Evolutionary conservation across 345 rosid species (phyloP), one percentile per base, ranked within the genome.

Genomic region (Salix udensis): DNA sequence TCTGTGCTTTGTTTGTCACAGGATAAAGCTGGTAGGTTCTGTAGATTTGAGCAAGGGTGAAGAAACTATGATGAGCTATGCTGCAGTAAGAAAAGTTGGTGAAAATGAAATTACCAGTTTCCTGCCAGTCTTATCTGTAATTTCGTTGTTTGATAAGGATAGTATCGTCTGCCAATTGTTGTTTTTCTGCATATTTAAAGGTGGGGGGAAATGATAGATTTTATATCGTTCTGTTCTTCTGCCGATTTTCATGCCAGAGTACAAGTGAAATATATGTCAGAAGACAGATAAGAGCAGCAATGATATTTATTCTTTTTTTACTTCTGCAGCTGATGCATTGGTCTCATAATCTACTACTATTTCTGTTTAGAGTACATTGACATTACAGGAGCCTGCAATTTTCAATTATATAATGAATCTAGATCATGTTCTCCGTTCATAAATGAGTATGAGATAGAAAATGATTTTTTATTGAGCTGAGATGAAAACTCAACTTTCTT

Each of bases 21-120:
- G 97, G 98, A 95, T 86, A 92, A 95, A 95, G 94, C 91, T 77
- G 98, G 97, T 93, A 91, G 91, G 97, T 89, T 77, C 61, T 64
- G 48, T 78, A 75, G 68, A 81, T 79, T 79, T 80, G 78, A 67
- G 18, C 74, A 67, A 84, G 73, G 85, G 44, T 75, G 84, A 80
- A 80, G 86, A 68, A 69, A 78, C 81, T 79, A 72, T 70, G 31
- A 75, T 78, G 82, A 76, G 50, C 70, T 55, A 42, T 77, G 37
- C 60, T 71, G 73, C 78, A 48, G 76, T 76, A 66, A 65, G 79
- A 77, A 74, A 78, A 76, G 50, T 67, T 73, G 78, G 84, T 79
- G 71, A 70, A 39, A 68, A 71, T 74, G 58, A 72, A 52, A 67
- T 67, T 19, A 6, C 18, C 9, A 16, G 30, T 48, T 3, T 7